Base-by-base conservation (phyloP, 768 basidiomycete genomes). In the Phaeotremella fagi region DNA sequence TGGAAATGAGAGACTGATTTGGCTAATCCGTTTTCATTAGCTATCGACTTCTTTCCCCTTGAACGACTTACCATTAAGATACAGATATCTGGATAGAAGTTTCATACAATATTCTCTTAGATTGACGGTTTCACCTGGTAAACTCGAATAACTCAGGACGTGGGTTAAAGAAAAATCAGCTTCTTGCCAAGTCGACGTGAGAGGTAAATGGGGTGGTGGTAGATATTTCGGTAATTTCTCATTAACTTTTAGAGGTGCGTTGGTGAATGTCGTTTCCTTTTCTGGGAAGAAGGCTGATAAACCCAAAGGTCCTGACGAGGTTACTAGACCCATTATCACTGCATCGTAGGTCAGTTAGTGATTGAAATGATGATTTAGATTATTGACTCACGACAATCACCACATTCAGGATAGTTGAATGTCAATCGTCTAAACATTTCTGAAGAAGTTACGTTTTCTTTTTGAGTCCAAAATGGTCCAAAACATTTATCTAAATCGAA, bases 381-480 rank as follows among this genome's bases (percentile, higher is more conserved):
- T 1, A 27, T 23, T n/a, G 1, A 66, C 68, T 59, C 29, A 70
- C 68, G 26, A 53, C 74, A 75, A 48, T 75, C 74, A 2, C 74
- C 74, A 38, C 74, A 75, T 7, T 61, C 63, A 1, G 74, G 69
- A 41, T 69, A 55, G 38, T 66, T 60, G 52, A 75, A 75, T 0
- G 74, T 61, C 14, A 75, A 55, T 7, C 70, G 61, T 43, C 65
- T 72, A 50, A 75, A 73, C 68, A 72, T 68, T 45, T 68, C 65
- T 5, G 52, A 58, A 12, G 72, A 56, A 1, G 59, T 27, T 0
- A 63, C 52, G n/a, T 57, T 52, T 27, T 64, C 57, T 0, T 42
- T 33, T 18, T 58, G 22, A 4, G 54, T 57, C 74, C 72, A 75
- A 50, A 69, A 71, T 2, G 67, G 48, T 20, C 65, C 69, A 43